Percentiles rank a stretch among this genome's conserved stretches.
These are phyloP conservation scores for Zoysia japonica DNA, from an alignment of 176 grass and related monocot species.

Conservation along the genomic window DNA sequence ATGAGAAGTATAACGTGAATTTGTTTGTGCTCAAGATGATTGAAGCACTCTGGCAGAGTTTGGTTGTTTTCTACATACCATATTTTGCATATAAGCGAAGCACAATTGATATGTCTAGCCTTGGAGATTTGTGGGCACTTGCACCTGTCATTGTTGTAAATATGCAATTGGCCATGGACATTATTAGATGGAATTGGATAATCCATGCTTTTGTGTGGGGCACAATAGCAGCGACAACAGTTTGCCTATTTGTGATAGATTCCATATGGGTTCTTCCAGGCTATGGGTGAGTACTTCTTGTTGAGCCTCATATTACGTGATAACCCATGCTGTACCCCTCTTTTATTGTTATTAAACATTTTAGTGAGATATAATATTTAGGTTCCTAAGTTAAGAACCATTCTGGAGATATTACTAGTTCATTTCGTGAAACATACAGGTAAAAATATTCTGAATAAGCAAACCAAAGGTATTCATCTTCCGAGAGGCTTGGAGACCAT, in stretches of 20 bases:
- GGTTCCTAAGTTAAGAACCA: constrained; percentile 2
- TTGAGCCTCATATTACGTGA: constrained; percentile 19
- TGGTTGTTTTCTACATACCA: constrained; percentile 77
- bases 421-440: constrained; percentile 15
- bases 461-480: too few relatives aligned
- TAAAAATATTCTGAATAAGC: neutral
- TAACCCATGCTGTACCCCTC: neutral
- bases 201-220: constrained; percentile 72
- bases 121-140: constrained; percentile 86
- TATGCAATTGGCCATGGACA: constrained; percentile 83
- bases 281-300: constrained; percentile 67
- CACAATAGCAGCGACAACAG: constrained; percentile 49
- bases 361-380: constrained; percentile 10
- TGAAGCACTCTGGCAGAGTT: constrained; percentile 85
- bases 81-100: constrained; percentile 74
- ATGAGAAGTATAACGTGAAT: constrained; percentile 71
- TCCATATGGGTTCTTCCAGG: constrained; percentile 68
- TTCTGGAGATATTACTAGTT: neutral
- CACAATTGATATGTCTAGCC: constrained; percentile 67
- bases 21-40: constrained; percentile 78
- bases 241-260: constrained; percentile 76
- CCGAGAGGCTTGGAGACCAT: neutral
- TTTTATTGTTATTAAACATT: constrained; percentile 29
- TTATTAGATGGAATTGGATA: constrained; percentile 77
- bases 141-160: constrained; percentile 81